phyloP scores from a whole-genome alignment of 169 alveolate species.

The Plasmodium gallinaceum region DNA sequence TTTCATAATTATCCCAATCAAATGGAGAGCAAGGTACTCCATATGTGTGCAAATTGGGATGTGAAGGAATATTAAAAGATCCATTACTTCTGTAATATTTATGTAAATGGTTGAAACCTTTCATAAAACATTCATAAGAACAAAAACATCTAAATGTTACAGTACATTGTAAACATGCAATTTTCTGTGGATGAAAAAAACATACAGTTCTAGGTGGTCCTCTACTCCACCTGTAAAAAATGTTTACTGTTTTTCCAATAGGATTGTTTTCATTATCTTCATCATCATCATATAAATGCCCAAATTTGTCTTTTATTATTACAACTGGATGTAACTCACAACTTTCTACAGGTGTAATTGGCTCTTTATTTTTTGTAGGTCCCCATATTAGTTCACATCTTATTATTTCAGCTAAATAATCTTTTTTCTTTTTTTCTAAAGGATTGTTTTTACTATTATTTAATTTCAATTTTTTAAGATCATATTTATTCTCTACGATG shows the following conservation, averaged over 20 bases:
- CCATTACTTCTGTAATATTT: constrained; percentile 84
- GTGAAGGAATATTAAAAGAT: constrained; percentile 80
- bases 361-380: constrained; percentile 80
- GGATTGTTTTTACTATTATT: constrained; percentile 6
- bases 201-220: constrained; percentile 88
- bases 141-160: constrained; percentile 85
- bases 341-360: constrained; percentile 85
- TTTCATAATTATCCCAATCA: constrained; percentile 83
- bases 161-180: constrained; percentile 84
- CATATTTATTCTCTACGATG: neutral
- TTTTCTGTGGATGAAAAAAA: constrained; percentile 85
- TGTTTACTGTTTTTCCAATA: constrained; percentile 74
- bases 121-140: constrained; percentile 81
- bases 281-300: constrained; percentile 83
- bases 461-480: constrained; percentile 9
- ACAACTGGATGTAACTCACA: constrained; percentile 87
- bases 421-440: constrained; percentile 31
- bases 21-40: constrained; percentile 87
- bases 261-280: constrained; percentile 78
- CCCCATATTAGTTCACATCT: constrained; percentile 82
- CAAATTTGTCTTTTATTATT: constrained; percentile 80
- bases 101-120: constrained; percentile 82
- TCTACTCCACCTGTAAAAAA: constrained; percentile 85
- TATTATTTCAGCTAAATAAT: constrained; percentile 68
- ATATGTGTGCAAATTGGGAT: constrained; percentile 84